Evolutionary conservation across 495 filamentous ascomycete genomes (phyloP), one percentile per base, ranked within the genome.

Genomic region (Aspergillus leporis): DNA sequence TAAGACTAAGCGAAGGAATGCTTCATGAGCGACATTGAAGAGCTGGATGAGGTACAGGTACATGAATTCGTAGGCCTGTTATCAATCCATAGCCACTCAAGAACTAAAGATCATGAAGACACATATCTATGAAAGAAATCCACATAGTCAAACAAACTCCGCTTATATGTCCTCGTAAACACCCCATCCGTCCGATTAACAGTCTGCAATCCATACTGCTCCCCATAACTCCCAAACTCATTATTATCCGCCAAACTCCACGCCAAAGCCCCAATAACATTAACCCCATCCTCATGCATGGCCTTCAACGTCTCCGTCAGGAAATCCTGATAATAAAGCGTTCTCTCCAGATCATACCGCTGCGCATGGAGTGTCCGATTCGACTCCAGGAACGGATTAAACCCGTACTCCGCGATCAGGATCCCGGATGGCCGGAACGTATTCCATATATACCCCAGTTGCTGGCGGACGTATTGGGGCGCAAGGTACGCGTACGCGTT

Each of bases 141-240:
- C 19, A 81, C 74, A 43, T 77, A 41, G 46, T 81, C 77, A 58
- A 81, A 81, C 46, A 80, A 75, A 53, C 75, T 78, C 63, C 74
- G 74, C 64, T 80, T 80, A 55, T 70, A 81, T 19, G 59, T 59
- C n/a, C 78, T 58, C 45, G 76, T 58, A 45, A 70, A 70, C 4
- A 65, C 72, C 2, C 56, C 48, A 28, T 55, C 58, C 1, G 72
- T 77, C n/a, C 69, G 61, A 61, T 80, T 75, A 3, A 81, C 72
- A 0, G 59, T 61, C 56, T 79, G 78, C 38, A 79, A 56, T 0
- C 78, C 78, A 64, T 76, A 81, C 8, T 75, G 74, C 23, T 63
- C 48, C 0, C 53, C 55, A 56, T 73, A 77, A 52, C 70, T 66
- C 13, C 78, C 77, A 64, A 80, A 81, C 48, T 80, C 77, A 70